A percentile compares a stretch with the other conserved stretches of the same genome.
These are phyloP conservation scores for Aureoboletus auriporus DNA, from an alignment of 768 basidiomycete species.

Conservation along the genomic window DNA sequence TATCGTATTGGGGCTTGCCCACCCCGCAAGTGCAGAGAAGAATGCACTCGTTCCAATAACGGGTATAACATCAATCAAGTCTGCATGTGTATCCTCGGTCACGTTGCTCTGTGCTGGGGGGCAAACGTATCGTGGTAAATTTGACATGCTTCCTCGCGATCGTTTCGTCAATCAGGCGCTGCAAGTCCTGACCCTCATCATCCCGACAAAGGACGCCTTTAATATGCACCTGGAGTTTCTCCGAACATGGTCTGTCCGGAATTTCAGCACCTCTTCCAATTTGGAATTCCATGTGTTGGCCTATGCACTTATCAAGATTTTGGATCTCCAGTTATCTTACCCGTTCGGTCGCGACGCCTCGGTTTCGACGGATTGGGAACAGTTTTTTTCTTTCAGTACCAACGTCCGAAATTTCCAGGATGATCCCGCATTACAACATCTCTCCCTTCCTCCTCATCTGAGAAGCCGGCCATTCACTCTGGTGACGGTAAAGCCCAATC, in stretches of 20 bases:
- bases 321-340: conserved; percentile 37
- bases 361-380: conserved; percentile 42
- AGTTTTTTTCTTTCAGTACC: conserved; percentile 37
- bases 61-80: conserved; percentile 42
- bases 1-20: conserved; percentile 27
- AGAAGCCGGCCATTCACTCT: conserved; percentile 26
- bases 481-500: conserved; percentile 34
- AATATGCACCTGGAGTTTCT: conserved; percentile 54
- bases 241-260: conserved; percentile 48
- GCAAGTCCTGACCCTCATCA: conserved; percentile 54
- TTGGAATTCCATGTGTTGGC: conserved; percentile 57
- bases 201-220: conserved; percentile 57
- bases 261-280: conserved; percentile 41
- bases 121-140: conserved; percentile 38
- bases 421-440: conserved; percentile 50
- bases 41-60: conserved; percentile 14
- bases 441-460: conserved; percentile 35
- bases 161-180: conserved; percentile 56
- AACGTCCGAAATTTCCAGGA: conserved; percentile 50
- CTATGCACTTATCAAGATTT: conserved; percentile 45
- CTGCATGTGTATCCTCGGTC: conserved; percentile 48
- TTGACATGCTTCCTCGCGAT: conserved; percentile 57
- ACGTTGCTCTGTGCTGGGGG: conserved; percentile 54
- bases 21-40: conserved; percentile 3
- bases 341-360: conserved; percentile 11